These are phyloP conservation scores for Metschnikowia aberdeeniae DNA, from an alignment of 805 yeast genomes.

Conservation along the genomic window DNA sequence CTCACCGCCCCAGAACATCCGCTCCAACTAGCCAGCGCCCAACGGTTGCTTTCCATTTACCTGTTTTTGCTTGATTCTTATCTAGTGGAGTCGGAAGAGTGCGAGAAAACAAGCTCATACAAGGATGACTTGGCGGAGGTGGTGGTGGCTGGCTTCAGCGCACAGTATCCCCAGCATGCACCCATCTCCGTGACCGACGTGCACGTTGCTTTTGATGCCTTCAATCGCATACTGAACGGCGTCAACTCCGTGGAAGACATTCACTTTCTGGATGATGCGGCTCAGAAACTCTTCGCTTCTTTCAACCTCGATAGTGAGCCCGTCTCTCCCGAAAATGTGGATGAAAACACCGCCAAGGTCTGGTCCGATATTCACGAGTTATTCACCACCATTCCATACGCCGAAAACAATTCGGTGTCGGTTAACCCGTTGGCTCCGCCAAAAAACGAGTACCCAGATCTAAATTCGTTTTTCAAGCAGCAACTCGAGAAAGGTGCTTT, in stretches of 20 bases:
- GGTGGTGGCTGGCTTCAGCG: constrained; percentile 17
- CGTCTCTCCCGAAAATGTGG: background rate
- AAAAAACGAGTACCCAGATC: background rate
- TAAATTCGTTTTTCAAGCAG: background rate
- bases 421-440: constrained; percentile 3
- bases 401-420: constrained; percentile 13
- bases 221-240: constrained; percentile 27
- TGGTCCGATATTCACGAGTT: constrained; percentile 32
- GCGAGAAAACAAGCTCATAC: background rate
- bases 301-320: background rate
- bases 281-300: constrained; percentile 20
- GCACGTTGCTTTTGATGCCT: constrained; percentile 24
- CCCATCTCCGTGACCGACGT: constrained; percentile 27
- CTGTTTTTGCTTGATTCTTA: constrained; percentile 24
- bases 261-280: constrained; percentile 22
- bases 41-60: constrained; percentile 16
- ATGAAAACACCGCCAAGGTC: constrained; percentile 12
- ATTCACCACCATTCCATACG: constrained; percentile 21
- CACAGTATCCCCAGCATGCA: constrained; percentile 16
- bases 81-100: constrained; percentile 21
- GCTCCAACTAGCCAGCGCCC: constrained; percentile 14
- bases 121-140: constrained; percentile 2
- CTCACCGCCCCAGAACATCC: constrained; percentile 13
- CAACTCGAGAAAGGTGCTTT: background rate
- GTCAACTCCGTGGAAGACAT: constrained; percentile 25